Evolutionary conservation across 2,329 filamentous ascomycete species (phyloP).

Genomic region (Exophiala bonariae): DNA sequence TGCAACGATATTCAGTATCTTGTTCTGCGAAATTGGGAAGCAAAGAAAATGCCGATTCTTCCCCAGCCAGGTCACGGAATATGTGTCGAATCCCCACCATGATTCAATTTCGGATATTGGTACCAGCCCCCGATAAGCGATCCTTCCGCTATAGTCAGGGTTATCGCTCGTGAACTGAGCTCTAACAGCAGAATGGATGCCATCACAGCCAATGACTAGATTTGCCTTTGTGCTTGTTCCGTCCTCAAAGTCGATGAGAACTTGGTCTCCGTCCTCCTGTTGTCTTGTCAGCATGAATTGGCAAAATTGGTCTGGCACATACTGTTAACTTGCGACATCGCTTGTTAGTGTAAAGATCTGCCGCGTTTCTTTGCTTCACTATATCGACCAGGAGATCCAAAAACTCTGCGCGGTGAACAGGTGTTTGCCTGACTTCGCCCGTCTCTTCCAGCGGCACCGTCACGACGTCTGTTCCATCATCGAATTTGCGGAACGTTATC

Average conservation of each 20-base stretch:
- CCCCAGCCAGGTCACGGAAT: conserved; percentile 34
- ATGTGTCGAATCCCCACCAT: conserved; percentile 29
- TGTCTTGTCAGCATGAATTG: not conserved
- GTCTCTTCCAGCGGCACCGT: conserved; percentile 31
- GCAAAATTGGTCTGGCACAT: not conserved
- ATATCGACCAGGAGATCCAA: conserved; percentile 42
- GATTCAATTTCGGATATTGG: conserved; percentile 16
- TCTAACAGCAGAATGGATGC: conserved; percentile 25
- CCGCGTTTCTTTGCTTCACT: conserved; percentile 38
- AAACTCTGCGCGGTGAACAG: conserved; percentile 37
- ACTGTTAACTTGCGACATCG: conserved; percentile 14
- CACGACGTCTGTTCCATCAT: conserved; percentile 35
- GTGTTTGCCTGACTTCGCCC: conserved; percentile 11
- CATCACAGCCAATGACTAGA: conserved; percentile 27
- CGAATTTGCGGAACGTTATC: conserved; percentile 38
- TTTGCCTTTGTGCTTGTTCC: conserved; percentile 23
- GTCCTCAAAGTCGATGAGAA: conserved; percentile 30
- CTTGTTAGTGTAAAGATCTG: conserved; percentile 15
- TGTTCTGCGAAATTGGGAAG: conserved; percentile 38
- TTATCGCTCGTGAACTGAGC: conserved; percentile 15
- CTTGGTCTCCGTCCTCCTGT: conserved; percentile 13
- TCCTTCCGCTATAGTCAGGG: conserved; percentile 16
- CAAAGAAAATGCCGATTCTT: conserved; percentile 39
- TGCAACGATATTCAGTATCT: conserved; percentile 38
- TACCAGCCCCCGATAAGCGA: conserved; percentile 16